Percentiles rank a stretch among this genome's conserved stretches.
Evolutionary conservation across 495 filamentous ascomycete genomes (phyloP).

Genomic region (Aspergillus funiculosus): DNA sequence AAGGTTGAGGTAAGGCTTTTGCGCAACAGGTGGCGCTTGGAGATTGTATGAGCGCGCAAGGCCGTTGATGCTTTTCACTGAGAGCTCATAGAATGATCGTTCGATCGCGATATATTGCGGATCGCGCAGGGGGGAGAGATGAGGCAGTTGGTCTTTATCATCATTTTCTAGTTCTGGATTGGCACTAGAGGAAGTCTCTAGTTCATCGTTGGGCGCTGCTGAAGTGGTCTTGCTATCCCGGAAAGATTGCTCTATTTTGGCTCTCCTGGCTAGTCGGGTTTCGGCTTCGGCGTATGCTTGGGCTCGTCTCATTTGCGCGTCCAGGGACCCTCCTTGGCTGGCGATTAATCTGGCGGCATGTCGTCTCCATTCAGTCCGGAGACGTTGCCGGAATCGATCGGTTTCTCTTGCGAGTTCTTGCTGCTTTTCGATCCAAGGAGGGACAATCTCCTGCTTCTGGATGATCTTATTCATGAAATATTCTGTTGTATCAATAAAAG

Average conservation of each 20-base stretch:
- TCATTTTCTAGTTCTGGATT: slow-evolving; percentile 5
- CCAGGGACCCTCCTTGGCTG: slow-evolving; percentile 70
- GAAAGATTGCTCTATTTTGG: slow-evolving; percentile 45
- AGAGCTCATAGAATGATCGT: slow-evolving; percentile 67
- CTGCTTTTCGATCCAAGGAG: slow-evolving; percentile 86
- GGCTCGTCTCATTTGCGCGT: slow-evolving; percentile 68
- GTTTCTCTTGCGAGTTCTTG: slow-evolving; percentile 74
- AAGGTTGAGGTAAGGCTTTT: slow-evolving; percentile 86
- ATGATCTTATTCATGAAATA: slow-evolving; percentile 99
- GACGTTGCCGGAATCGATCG: slow-evolving; percentile 61
- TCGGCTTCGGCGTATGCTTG: slow-evolving; percentile 71
- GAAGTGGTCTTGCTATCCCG: slow-evolving; percentile 5
- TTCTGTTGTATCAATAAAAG: slow-evolving; percentile 93
- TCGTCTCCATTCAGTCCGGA: slow-evolving; percentile 81
- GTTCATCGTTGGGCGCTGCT: no score
- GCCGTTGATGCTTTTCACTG: slow-evolving; percentile 71
- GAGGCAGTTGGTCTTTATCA: slow-evolving; percentile 26
- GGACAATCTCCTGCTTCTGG: slow-evolving; percentile 70
- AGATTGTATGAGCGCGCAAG: slow-evolving; percentile 89
- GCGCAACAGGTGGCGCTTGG: slow-evolving; percentile 83
- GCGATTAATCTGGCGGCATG: slow-evolving; percentile 78
- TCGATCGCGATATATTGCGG: slow-evolving; percentile 59
- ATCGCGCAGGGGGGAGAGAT: slow-evolving; percentile 40
- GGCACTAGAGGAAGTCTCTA: slow-evolving; percentile 5
- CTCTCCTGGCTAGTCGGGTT: slow-evolving; percentile 38